These are phyloP conservation scores for Komagataella pastoris DNA, from an alignment of 805 yeast genomes.

Conservation along the genomic window DNA sequence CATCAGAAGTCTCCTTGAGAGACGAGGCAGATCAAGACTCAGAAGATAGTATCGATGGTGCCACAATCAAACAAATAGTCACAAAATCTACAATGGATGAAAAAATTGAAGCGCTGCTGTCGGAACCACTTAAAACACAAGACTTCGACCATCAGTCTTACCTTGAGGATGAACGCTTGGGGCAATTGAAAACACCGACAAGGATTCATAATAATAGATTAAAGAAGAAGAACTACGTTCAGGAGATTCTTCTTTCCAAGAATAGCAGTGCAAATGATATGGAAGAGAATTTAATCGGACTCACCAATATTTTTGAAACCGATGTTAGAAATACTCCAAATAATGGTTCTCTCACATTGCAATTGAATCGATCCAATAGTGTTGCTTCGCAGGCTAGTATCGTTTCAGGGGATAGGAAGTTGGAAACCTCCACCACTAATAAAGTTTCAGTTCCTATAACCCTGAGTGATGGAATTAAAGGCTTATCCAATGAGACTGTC, in stretches of 20 bases:
- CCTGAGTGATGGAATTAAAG: conserved; percentile 10
- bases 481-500: conserved; percentile 10
- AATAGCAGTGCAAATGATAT: conserved; percentile 6
- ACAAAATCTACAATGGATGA: conserved; percentile 21
- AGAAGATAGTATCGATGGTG: conserved; percentile 1
- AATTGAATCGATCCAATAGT: conserved; percentile 16
- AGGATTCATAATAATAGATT: conserved; percentile 7
- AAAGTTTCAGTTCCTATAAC: conserved; percentile 6
- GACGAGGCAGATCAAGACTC: conserved; percentile 16
- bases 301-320: conserved; percentile 18
- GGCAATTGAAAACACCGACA: conserved; percentile 7
- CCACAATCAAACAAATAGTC: background rate
- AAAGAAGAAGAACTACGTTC: conserved; percentile 7
- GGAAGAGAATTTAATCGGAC: conserved; percentile 15
- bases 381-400: conserved; percentile 15
- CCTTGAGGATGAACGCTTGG: conserved; percentile 12
- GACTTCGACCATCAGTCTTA: conserved; percentile 15
- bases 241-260: conserved; percentile 5
- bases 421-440: conserved; percentile 11
- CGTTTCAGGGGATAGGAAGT: conserved; percentile 12
- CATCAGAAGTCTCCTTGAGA: conserved; percentile 11
- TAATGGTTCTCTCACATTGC: conserved; percentile 10
- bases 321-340: conserved; percentile 17
- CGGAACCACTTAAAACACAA: conserved; percentile 7
- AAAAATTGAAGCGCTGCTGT: conserved; percentile 28